These are phyloP conservation scores for Xylaria cubensis DNA, from an alignment of 495 filamentous ascomycete genomes.

Conservation along the genomic window DNA sequence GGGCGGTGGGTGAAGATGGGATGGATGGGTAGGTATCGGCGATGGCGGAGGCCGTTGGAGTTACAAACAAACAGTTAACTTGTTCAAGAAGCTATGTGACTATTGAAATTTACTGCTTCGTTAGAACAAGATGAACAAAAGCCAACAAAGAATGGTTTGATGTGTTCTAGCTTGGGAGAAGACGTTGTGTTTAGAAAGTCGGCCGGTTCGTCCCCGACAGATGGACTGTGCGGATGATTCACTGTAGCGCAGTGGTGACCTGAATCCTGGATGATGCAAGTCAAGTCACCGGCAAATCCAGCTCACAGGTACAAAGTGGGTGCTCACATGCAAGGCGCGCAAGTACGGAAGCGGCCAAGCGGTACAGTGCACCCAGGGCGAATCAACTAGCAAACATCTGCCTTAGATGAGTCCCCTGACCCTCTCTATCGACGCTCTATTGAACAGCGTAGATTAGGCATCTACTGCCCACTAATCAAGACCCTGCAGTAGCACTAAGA, in stretches of 20 bases:
- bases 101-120: conserved; percentile 10
- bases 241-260: not conserved
- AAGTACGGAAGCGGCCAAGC: conserved; percentile 13
- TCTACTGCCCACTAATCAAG: not conserved
- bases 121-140: not conserved
- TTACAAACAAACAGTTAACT: conserved; percentile 1
- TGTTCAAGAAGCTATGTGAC: conserved; percentile 3
- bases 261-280: conserved; percentile 19
- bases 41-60: not conserved
- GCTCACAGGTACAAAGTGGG: conserved; percentile 10
- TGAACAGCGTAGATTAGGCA: not conserved
- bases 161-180: not conserved
- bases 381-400: not conserved
- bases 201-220: conserved; percentile 6
- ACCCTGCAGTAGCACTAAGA: conserved; percentile 12
- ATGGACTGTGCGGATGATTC: conserved; percentile 13
- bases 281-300: not conserved
- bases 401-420: not conserved
- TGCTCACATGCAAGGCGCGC: conserved; percentile 8
- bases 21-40: not conserved
- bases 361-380: not conserved
- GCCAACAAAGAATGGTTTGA: not conserved
- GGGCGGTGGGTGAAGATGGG: not conserved
- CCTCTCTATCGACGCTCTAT: not conserved
- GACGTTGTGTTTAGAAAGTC: conserved; percentile 1